phyloP scores from a whole-genome alignment of 495 filamentous ascomycete genomes.

The Delitschia confertaspora region DNA sequence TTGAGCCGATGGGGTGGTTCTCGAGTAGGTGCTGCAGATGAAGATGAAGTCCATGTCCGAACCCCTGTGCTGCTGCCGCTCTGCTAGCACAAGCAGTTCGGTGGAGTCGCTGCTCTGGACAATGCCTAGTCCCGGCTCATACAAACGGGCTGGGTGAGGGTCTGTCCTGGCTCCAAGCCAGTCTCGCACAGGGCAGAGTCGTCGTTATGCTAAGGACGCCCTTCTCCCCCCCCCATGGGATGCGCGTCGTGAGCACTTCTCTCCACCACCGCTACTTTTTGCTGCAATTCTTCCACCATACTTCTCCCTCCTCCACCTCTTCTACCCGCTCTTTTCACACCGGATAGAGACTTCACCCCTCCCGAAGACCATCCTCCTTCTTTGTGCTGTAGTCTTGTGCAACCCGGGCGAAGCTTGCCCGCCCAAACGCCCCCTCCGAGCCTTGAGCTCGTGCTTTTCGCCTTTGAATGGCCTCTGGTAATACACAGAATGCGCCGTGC shows the following conservation, averaged over 20 bases:
- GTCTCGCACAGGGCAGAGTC: constrained; percentile 9
- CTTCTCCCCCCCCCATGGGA: constrained; percentile 2
- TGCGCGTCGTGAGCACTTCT: too few relatives aligned
- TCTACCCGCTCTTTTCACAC: not conserved
- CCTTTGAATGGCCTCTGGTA: constrained; percentile 13
- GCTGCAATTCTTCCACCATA: not conserved
- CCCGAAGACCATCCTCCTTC: too few relatives aligned
- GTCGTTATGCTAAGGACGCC: constrained; percentile 7
- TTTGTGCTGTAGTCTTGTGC: too few relatives aligned
- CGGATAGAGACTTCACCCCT: not conserved
- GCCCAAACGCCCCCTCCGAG: constrained; percentile 1
- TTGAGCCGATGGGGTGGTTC: constrained; percentile 11
- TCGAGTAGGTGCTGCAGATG: constrained; percentile 21
- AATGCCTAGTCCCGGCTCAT: constrained; percentile 3
- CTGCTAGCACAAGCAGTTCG: not conserved
- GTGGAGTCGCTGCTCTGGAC: constrained; percentile 6
- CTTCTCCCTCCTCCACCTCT: constrained; percentile 2
- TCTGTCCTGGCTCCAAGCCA: too few relatives aligned
- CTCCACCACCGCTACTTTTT: not conserved
- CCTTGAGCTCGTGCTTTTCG: not conserved
- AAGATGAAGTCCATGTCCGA: not conserved
- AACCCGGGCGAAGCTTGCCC: too few relatives aligned
- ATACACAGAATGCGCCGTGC: constrained; percentile 11
- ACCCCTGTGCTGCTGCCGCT: not conserved
- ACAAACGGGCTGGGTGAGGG: not conserved